A percentile compares a stretch with the other conserved stretches of the same genome.
Conservation (phyloP, 108 stramenopile species). For the Nannochloropsis gaditana region DNA sequence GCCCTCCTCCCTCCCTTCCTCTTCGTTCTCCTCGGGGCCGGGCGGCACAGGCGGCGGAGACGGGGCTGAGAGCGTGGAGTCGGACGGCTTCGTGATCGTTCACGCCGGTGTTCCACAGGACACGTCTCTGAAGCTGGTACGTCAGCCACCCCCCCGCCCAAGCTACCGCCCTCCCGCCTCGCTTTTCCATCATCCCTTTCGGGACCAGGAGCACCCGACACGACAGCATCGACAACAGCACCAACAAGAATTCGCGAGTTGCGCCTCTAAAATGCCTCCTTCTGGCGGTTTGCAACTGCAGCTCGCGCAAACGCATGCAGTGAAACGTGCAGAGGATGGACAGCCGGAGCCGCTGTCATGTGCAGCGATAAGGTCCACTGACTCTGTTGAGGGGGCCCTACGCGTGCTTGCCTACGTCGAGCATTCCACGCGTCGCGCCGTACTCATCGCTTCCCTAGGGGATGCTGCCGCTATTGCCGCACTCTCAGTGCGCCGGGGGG, state of each 20-base stretch:
- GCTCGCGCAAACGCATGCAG: neutral
- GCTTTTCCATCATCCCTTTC: constrained; percentile 5
- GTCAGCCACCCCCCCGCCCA: neutral
- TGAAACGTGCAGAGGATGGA: neutral
- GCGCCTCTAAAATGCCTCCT: too few species aligned
- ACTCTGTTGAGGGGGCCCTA: neutral
- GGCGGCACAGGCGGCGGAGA: neutral
- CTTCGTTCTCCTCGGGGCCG: neutral
- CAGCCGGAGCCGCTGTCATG: too few species aligned
- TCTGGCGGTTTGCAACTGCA: neutral
- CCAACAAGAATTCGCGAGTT: neutral
- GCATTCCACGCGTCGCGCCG: neutral
- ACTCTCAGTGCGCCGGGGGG: neutral
- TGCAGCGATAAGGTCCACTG: neutral
- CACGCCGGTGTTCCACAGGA: neutral
- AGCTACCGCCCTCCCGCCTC: constrained; percentile 1
- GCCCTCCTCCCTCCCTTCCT: neutral
- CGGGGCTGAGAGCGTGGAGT: neutral
- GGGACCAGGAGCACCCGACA: neutral
- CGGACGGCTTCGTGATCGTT: neutral
- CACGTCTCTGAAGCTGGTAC: neutral
- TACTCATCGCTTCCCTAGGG: neutral
- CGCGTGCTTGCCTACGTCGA: neutral
- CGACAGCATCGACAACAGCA: neutral
- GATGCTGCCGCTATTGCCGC: neutral